Base-by-base conservation (phyloP, 208 protist genomes). In the Acanthamoeba culbertsoni region DNA sequence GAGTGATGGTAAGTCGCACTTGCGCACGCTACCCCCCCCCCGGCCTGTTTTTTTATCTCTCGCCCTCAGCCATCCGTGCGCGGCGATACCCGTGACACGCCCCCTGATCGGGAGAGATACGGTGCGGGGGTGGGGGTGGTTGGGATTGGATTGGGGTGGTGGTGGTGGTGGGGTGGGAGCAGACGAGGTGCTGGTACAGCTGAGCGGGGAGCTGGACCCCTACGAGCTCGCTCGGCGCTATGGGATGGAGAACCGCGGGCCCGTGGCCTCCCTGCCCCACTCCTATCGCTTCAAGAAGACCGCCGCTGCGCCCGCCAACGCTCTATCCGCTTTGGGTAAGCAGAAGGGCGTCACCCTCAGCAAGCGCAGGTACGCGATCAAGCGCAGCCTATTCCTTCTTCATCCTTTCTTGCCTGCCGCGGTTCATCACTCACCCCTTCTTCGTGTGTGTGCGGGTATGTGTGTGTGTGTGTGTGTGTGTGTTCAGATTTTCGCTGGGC, bases 211-310 rank as follows among this genome's bases (percentile, higher is more conserved):
- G 1, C 46, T 82, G 42, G 43, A 82, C 28, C 71, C 71, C 6
- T 14, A 55, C 42, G 71, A 12, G 71, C 71, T 82, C 6, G 71
- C 71, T 3, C 71, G 42, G 43, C 71, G 53, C 42, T 82, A 82
- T 43, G 71, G 71, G 0, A 82, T 82, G 71, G 71, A 82, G 71
- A 82, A 82, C 43, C 23, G 37, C 14, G 71, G 71, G 8, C 71
- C 71, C 43, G 71, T 82, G 26, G 42, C 28, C 2, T 55, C 71
- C 7, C 71, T 82, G 10, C 42, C 37, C n/a, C 46, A 82, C 43
- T 31, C 71, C 7, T 82, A 82, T 31, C 71, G 71, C 43, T 82
- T 82, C 71, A 82, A 82, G 71, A 82, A 82, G 43, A 82, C 71
- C 37, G 23, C 71, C 37, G n/a, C 71, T 26, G 71, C 71, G 43